Evolutionary conservation across 1,139 yeast species (phyloP), one percentile per base, ranked within the genome.

Genomic region (Hemisphaericaspora xylofermentans): DNA sequence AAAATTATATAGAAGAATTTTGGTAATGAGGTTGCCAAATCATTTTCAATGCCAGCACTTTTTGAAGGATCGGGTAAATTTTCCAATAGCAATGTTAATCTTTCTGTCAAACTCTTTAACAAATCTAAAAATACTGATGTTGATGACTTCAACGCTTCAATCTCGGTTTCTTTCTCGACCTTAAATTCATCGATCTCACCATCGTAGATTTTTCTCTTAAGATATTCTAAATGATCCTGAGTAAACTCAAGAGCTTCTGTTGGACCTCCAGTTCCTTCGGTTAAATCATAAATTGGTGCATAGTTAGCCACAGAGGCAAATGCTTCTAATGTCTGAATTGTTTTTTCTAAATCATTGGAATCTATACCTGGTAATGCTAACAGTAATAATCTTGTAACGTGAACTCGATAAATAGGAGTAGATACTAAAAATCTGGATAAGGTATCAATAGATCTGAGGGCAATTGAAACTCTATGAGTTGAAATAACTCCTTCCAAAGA

Each of bases 281-380:
- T 63, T 21, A 84, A 56, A 50, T 80, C 84, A 31, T 71, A 66
- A 49, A 89, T 72, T 1, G 97, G 97, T 3, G 87, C 78, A 47
- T 82, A 84, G 12, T 84, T 71, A 0, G 91, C 83, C 24, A 85
- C 77, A 0, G 88, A 74, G 10, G 88, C 84, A 46, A 93, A 75
- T 18, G 87, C 76, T 46, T 83, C 80, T 38, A 91, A 66, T 0
- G 96, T 79, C 40, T 79, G 74, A 26, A 83, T 71, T 0, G 96
- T 84, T 56, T 91, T 81, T 21, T 72, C 76, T 41, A 89, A 71
- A 61, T 93, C 98, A 59, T 91, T 93, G 1, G 94, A 80, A 58
- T 93, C 98, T 35, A 93, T 82, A 17, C 95, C 96, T 0, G 91
- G 88, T 12, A 91, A 61, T 0, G 85, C 68, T 58, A 88, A 71